Percentiles rank a stretch among this genome's conserved stretches.
Evolutionary conservation across 805 yeast species (phyloP).

Genomic region (Candida coleopterorum): DNA sequence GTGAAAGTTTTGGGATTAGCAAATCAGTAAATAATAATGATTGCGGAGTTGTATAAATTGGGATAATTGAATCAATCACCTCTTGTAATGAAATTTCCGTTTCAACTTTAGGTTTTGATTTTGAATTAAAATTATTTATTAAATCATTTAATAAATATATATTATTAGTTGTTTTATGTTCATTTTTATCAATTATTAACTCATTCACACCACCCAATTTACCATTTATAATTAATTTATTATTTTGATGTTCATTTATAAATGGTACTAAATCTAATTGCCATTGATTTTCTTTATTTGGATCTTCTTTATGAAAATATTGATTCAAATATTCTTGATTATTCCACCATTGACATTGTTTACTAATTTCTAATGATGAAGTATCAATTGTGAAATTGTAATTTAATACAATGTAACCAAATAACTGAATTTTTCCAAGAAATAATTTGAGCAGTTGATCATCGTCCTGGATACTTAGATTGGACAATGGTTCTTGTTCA

Average conservation of each 20-base stretch:
- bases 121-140: conserved; percentile 26
- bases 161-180: conserved; percentile 12
- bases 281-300: conserved; percentile 19
- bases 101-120: conserved; percentile 1
- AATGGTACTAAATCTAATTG: conserved; percentile 20
- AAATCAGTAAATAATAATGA: conserved; percentile 33
- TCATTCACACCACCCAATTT: conserved; percentile 35
- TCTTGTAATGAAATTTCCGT: conserved; percentile 17
- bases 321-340: conserved; percentile 29
- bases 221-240: conserved; percentile 25
- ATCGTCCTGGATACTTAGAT: not conserved
- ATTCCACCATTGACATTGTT: conserved; percentile 28
- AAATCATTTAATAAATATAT: conserved; percentile 31
- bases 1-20: conserved; percentile 14
- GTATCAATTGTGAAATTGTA: conserved; percentile 24
- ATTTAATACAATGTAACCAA: conserved; percentile 37
- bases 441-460: conserved; percentile 14
- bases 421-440: conserved; percentile 35
- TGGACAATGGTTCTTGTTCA: conserved; percentile 1
- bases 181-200: conserved; percentile 17
- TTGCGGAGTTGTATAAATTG: conserved; percentile 39
- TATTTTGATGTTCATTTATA: conserved; percentile 13
- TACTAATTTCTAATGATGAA: conserved; percentile 10
- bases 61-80: conserved; percentile 28
- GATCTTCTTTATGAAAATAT: conserved; percentile 18